Percentiles rank a stretch among this genome's conserved stretches.
These are phyloP conservation scores for Colletotrichum plurivorum DNA, from an alignment of 2,329 filamentous ascomycete species.

Conservation along the genomic window DNA sequence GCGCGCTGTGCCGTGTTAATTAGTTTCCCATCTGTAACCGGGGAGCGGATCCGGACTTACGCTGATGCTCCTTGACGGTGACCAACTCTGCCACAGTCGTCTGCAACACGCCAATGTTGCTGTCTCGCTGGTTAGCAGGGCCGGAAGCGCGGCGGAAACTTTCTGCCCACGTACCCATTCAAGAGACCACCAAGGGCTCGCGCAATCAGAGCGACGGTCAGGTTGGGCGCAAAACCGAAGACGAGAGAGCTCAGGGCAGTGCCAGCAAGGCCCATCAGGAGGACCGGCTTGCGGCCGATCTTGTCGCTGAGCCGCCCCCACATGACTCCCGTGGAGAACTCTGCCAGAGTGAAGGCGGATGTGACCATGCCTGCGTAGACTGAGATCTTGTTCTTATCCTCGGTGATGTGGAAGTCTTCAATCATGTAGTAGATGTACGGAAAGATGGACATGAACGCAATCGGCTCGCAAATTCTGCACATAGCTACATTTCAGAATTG, in stretches of 20 bases:
- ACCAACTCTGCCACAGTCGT: constrained; percentile 96
- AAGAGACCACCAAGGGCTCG: constrained; percentile 90
- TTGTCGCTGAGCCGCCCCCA: constrained; percentile 95
- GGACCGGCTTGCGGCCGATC: constrained; percentile 91
- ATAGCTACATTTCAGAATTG: constrained; percentile 71
- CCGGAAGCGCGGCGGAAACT: not conserved
- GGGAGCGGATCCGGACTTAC: constrained; percentile 62
- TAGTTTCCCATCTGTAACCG: constrained; percentile 41
- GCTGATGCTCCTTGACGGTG: constrained; percentile 92
- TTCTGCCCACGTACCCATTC: constrained; percentile 80
- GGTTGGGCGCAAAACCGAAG: constrained; percentile 89
- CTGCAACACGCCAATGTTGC: constrained; percentile 94
- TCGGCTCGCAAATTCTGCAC: constrained; percentile 97
- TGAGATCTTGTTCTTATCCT: constrained; percentile 84
- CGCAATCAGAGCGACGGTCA: constrained; percentile 87
- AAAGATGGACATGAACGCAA: constrained; percentile 99
- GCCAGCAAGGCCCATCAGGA: constrained; percentile 89
- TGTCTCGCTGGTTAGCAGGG: constrained; percentile 53
- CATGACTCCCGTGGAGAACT: constrained; percentile 91
- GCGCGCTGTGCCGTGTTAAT: constrained; percentile 72
- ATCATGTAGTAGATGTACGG: constrained; percentile 99
- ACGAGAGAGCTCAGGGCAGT: constrained; percentile 93
- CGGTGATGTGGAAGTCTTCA: constrained; percentile 87
- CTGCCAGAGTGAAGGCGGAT: constrained; percentile 94
- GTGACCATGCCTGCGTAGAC: constrained; percentile 97